Percentiles rank a stretch among this genome's conserved stretches.
Evolutionary conservation across 1,284 basidiomycete genomes (phyloP).

Genomic region (Cystobasidium pallidum): DNA sequence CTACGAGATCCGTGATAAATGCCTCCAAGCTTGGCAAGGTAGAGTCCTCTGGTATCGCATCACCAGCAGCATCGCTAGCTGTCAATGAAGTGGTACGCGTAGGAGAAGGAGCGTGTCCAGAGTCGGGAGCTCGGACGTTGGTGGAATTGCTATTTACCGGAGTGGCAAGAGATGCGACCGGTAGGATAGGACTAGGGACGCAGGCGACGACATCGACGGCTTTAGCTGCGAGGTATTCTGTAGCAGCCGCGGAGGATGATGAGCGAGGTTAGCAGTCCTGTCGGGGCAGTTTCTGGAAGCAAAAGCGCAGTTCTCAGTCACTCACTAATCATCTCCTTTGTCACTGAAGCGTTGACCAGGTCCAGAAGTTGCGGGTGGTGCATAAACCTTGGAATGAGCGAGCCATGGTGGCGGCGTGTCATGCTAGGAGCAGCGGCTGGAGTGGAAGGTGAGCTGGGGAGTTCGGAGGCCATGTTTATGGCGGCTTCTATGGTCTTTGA

Average conservation of each 20-base stretch:
- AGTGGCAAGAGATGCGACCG: conserved; percentile 53
- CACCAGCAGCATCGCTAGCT: conserved; percentile 3
- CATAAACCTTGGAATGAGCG: conserved; percentile 52
- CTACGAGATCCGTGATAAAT: conserved; percentile 83
- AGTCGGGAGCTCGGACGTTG: conserved; percentile 54
- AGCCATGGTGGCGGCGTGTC: conserved; percentile 52
- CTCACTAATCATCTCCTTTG: conserved; percentile 73
- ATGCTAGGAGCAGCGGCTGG: conserved; percentile 35
- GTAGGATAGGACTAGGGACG: conserved; percentile 47
- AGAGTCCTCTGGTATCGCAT: conserved; percentile 34
- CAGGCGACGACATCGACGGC: conserved; percentile 65
- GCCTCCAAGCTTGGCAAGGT: conserved; percentile 74
- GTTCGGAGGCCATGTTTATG: conserved; percentile 19
- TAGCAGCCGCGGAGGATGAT: background rate
- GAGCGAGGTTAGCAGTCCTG: too few relatives aligned
- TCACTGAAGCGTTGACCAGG: conserved; percentile 75
- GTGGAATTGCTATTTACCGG: conserved; percentile 53
- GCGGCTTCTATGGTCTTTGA: background rate
- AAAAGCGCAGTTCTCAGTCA: too few relatives aligned
- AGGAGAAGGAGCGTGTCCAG: conserved; percentile 47
- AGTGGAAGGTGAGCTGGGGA: conserved; percentile 14
- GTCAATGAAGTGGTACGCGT: background rate
- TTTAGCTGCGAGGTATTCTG: conserved; percentile 67
- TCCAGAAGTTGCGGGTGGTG: conserved; percentile 79
- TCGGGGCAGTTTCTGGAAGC: too few relatives aligned